Conservation (phyloP, 164 flowering plant genomes). For the Brasenia schreberi region DNA sequence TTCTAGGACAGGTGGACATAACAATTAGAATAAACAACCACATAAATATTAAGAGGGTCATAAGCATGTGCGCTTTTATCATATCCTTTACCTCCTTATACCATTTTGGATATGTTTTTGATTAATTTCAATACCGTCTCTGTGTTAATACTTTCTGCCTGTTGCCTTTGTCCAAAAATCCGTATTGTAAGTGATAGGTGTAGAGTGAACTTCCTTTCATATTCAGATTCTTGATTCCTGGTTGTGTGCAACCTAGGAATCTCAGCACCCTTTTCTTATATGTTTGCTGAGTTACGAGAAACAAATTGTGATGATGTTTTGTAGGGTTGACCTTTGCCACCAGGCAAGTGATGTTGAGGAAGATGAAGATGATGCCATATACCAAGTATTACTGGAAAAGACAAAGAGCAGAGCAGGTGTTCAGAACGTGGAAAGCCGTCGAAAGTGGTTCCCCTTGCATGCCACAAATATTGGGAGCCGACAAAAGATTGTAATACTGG, state of each 20-base stretch:
- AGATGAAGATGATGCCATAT: slow-evolving; percentile 43
- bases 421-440: slow-evolving; percentile 19
- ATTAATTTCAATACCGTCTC: not conserved
- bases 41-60: too few species aligned
- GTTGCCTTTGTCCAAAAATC: too few species aligned
- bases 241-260: too few species aligned
- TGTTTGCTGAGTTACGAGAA: not conserved
- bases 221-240: too few species aligned
- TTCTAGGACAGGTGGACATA: not conserved
- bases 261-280: too few species aligned
- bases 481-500: slow-evolving; percentile 73
- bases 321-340: slow-evolving; percentile 96
- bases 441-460: slow-evolving; percentile 42
- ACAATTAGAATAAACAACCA: too few species aligned
- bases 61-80: too few species aligned
- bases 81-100: not conserved
- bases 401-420: slow-evolving; percentile 18
- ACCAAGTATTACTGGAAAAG: slow-evolving; percentile 47
- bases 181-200: too few species aligned
- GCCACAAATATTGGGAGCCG: slow-evolving; percentile 57
- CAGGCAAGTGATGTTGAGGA: slow-evolving; percentile 79
- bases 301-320: slow-evolving; percentile 10
- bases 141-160: too few species aligned
- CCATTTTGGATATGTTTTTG: not conserved
- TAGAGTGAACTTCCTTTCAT: too few species aligned